Base-by-base conservation (phyloP, 2,329 filamentous ascomycete species). In the Elsinoe australis region DNA sequence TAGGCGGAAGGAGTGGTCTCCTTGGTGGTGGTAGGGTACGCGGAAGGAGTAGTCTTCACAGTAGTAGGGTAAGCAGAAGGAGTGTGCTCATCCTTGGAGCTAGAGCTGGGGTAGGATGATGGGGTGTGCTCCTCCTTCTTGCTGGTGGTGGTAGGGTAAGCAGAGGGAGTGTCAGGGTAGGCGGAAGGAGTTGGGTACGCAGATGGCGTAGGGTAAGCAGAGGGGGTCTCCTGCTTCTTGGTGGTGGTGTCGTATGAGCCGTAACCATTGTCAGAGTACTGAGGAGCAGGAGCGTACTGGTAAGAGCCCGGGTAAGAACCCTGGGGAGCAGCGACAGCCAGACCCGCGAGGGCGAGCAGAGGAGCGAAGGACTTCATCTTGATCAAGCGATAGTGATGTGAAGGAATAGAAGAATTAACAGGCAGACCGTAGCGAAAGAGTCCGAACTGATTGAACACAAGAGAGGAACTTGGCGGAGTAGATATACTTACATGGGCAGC, bases 341-440 rank as follows among this genome's bases (percentile, higher is more conserved):
- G 19, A 24, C 45, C 45, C 12, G 45, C 45, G 18, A 48, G 34
- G 45, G 45, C 45, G 45, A 38, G n/a, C 14, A 48, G 17, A 21
- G 45, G 45, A 36, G 39, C 33, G 45, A 48, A 48, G 45, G 31
- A 38, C 45, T 48, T 48, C 45, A 48, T 48, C 8, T 19, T 47
- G 18, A 35, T 22, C 17, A 26, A 24, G 28, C 18, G 18, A 17
- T 21, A 36, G 34, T 18, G 44, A 36, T 18, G 3, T 15, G 28
- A 35, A n/a, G 12, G 19, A 47, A 19, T 24, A 34, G 21, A 35
- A n/a, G 29, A 34, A 31, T 17, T 35, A 32, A 15, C 28, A 22
- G n/a, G 26, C 45, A 48, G 45, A 48, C 45, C 45, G 45, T 48
- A 48, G 45, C 45, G 45, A 48, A 36, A 34, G 45, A 48, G 45